Evolutionary conservation across 1,284 basidiomycete genomes (phyloP), one percentile per base, ranked within the genome.

Genomic region (Somion occarium): DNA sequence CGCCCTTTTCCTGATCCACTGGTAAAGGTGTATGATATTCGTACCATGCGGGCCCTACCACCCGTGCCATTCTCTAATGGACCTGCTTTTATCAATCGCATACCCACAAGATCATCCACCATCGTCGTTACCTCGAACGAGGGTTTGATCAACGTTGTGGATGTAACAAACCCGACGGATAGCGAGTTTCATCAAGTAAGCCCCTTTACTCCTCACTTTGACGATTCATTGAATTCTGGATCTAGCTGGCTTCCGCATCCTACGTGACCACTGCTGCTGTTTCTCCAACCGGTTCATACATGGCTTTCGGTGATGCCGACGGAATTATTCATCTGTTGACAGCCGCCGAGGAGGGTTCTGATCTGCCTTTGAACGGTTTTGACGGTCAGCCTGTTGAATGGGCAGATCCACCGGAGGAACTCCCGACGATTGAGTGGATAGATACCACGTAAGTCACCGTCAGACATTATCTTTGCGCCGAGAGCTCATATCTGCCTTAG

Each of bases 251-350:
- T 57, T 61, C 82, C 19, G 59, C 80, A 0, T 88, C 91, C 0
- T 95, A 85, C 65, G 70, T 98, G 52, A 93, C 86, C 1, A 86
- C 91, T 39, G 78, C 88, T 57, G 85, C 93, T 3, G 74, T 98
- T 26, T 93, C 93, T 1, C 85, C 91, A 1, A 88, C 87, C 1
- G 93, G 91, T 20, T 86, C 91, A 46, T 97, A 93, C 61, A 76
- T 99, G 61, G 94, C 92, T 0, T 95, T 97, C 59, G 94, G 93
- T 1, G 95, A 98, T 61, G 86, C 85, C 0, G 88, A 93, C 49
- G 94, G 95, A 5, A 75, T 78, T 9, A 80, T 98, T 4, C 91
- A 97, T 66, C 72, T 99, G 15, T 79, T 95, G 73, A 88, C 91
- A 3, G 84, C 84, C 50, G 82, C 82, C 27, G 73, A 80, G 25